Base-by-base conservation (phyloP, 1,139 yeast species). In the Taphrina populina region DNA sequence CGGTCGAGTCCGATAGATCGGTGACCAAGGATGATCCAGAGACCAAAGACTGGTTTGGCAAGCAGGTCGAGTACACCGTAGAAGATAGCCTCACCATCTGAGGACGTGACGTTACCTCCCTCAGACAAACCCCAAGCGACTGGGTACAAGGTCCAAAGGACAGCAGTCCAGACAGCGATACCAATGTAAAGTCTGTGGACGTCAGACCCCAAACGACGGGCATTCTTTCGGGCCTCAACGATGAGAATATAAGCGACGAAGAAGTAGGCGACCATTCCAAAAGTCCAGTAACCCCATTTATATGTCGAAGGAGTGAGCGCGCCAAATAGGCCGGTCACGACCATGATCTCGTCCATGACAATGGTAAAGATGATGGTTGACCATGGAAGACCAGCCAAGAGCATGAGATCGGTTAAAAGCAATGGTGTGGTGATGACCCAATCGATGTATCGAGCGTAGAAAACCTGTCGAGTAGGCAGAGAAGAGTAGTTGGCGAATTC, bases 361-460 rank as follows among this genome's bases (percentile, higher is more conserved):
- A 49, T 37, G 54, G 54, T 39, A 17, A 39, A 49, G 46, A 49
- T 37, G 46, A 49, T 49, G 39, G 29, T 21, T 4, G 45, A 39
- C 54, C 46, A 39, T 13, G 54, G 54, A 35, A 49, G 54, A 76
- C 78, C 55, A 13, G 54, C 39, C 10, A 27, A 15, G 23, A 46
- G 47, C 11, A 56, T 37, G 20, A 77, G 71, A 52, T 76, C 74
- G 52, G 76, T 65, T 59, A 81, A 68, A 37, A 75, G 73, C 63
- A 78, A 73, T 58, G 85, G 84, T 72, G 78, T 81, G 30, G 80
- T 73, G 65, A 82, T 70, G 69, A 82, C 81, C 82, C 84, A 83
- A 55, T 83, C 88, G 63, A 83, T 74, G 65, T 73, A 82, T 67
- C 82, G 78, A 24, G 78, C 77, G 65, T 82, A 83, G 66, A 81